A percentile compares a stretch with the other conserved stretches of the same genome.
Conservation (phyloP, 768 basidiomycete genomes). For the Termitomyces sp. region DNA sequence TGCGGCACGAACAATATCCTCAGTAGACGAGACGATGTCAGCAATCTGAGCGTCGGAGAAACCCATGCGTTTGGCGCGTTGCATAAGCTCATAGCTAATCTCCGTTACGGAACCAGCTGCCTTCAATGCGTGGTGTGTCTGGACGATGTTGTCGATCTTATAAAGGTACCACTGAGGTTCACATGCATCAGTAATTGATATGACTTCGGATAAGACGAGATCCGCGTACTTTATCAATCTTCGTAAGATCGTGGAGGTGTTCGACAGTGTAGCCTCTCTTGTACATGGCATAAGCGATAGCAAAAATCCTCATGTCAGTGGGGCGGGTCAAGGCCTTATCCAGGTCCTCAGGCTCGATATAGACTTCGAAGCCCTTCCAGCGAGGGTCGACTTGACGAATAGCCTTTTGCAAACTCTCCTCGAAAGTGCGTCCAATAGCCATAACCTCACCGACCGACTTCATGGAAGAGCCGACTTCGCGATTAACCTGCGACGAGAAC, state of each 20-base stretch:
- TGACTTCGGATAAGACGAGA: background rate
- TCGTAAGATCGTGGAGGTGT: slow-evolving; percentile 86
- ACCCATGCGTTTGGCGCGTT: slow-evolving; percentile 88
- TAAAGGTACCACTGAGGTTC: slow-evolving; percentile 86
- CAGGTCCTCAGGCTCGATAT: slow-evolving; percentile 82
- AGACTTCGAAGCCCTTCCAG: slow-evolving; percentile 97
- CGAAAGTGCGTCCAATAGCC: slow-evolving; percentile 99
- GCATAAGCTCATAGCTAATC: slow-evolving; percentile 75
- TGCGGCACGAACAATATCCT: slow-evolving; percentile 76
- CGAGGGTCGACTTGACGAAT: slow-evolving; percentile 96
- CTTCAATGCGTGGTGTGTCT: slow-evolving; percentile 75
- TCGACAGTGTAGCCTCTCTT: slow-evolving; percentile 90
- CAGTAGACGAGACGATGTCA: slow-evolving; percentile 67
- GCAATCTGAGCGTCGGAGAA: slow-evolving; percentile 94
- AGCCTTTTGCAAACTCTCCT: slow-evolving; percentile 97
- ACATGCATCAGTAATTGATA: background rate
- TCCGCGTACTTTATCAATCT: slow-evolving; percentile 85
- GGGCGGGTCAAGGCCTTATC: slow-evolving; percentile 77
- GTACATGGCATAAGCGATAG: slow-evolving; percentile 97
- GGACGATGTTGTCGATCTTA: slow-evolving; percentile 98
- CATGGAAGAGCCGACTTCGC: slow-evolving; percentile 96
- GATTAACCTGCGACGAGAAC: slow-evolving; percentile 90
- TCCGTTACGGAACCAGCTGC: slow-evolving; percentile 64
- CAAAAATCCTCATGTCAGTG: slow-evolving; percentile 95
- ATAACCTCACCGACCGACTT: slow-evolving; percentile 99